phyloP scores from a whole-genome alignment of 768 basidiomycete species.

The Xerocomellus chrysenteron region DNA sequence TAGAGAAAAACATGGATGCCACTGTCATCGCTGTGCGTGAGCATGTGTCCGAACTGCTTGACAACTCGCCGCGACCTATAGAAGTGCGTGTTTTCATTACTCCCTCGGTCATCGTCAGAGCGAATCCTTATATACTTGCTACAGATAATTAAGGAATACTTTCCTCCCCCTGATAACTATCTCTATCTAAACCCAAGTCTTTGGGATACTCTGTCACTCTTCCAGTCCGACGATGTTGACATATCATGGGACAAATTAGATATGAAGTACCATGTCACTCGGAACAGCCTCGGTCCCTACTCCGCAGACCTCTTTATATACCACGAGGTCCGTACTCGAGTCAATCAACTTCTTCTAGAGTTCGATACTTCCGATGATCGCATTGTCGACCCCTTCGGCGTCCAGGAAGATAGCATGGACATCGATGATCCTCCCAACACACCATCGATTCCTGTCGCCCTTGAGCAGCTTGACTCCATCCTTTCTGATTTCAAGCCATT shows the following conservation, averaged over 20 bases:
- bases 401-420: constrained; percentile 27
- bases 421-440: constrained; percentile 26
- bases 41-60: constrained; percentile 61
- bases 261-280: constrained; percentile 59
- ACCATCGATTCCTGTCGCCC: constrained; percentile 36
- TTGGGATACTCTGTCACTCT: constrained; percentile 50
- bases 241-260: constrained; percentile 62
- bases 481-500: constrained; percentile 45
- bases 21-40: constrained; percentile 74
- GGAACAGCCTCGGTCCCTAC: constrained; percentile 67
- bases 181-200: constrained; percentile 56
- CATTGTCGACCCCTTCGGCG: constrained; percentile 13
- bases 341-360: constrained; percentile 41
- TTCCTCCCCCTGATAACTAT: constrained; percentile 50
- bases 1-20: constrained; percentile 73
- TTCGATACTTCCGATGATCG: constrained; percentile 20
- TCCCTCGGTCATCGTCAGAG: not conserved
- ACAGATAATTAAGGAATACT: constrained; percentile 59
- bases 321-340: constrained; percentile 53
- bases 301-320: constrained; percentile 73
- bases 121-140: not conserved
- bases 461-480: constrained; percentile 48
- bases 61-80: constrained; percentile 59
- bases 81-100: constrained; percentile 47
- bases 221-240: constrained; percentile 36